Evolutionary conservation across 495 filamentous ascomycete species (phyloP).

Genomic region (Penicillium dipodomyicola): DNA sequence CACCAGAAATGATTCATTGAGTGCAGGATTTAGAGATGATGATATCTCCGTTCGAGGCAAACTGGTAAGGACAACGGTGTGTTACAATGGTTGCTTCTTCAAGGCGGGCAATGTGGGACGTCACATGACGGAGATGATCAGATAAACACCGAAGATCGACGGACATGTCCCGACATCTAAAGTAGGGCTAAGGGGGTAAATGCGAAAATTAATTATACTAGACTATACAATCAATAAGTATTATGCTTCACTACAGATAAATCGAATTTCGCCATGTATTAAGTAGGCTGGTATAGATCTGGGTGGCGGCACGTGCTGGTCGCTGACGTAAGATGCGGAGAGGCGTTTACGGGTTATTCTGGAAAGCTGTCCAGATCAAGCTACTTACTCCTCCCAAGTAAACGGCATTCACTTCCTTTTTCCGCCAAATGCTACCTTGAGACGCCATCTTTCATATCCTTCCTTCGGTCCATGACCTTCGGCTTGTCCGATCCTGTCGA

Average conservation of each 20-base stretch:
- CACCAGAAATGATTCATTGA: constrained; percentile 21
- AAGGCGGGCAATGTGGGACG: constrained; percentile 11
- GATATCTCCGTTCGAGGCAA: neutral
- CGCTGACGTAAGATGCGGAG: constrained; percentile 43
- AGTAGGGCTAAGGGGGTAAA: neutral
- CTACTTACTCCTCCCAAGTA: constrained; percentile 10
- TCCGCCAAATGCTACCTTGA: constrained; percentile 25
- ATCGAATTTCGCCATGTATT: neutral
- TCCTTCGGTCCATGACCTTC: constrained; percentile 33
- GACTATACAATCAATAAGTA: neutral
- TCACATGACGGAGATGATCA: constrained; percentile 30
- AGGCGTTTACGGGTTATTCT: constrained; percentile 16
- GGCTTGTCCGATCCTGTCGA: constrained; percentile 25
- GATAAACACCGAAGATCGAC: constrained; percentile 20
- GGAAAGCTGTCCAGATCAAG: constrained; percentile 45
- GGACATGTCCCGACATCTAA: neutral
- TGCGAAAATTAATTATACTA: neutral
- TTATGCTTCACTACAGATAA: neutral
- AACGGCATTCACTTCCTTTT: constrained; percentile 4
- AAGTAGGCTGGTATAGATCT: constrained; percentile 6
- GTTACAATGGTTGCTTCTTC: constrained; percentile 1
- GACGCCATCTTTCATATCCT: constrained; percentile 11
- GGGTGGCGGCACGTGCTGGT: constrained; percentile 19
- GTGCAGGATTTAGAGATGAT: neutral
- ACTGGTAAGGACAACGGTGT: neutral